Conservation (phyloP, 345 rosid species). For the Anacardium occidentale region DNA sequence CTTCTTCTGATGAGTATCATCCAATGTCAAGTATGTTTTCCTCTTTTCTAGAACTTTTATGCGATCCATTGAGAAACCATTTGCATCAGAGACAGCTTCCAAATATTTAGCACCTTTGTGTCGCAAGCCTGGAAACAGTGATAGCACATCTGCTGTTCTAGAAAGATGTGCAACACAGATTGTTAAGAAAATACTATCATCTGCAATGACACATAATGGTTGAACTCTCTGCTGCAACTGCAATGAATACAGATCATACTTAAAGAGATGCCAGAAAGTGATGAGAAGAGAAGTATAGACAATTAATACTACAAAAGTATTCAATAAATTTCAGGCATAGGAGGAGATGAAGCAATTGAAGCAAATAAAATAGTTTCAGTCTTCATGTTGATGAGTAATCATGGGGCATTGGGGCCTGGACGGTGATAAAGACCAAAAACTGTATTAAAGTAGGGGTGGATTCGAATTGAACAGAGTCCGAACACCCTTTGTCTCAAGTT, state of each 20-base stretch:
- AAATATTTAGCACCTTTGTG: slow-evolving; percentile 58
- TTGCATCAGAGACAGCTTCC: slow-evolving; percentile 57
- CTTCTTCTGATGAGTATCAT: slow-evolving; percentile 50
- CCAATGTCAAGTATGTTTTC: slow-evolving; percentile 42
- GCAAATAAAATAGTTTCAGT: too few relatives aligned
- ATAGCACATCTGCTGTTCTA: slow-evolving; percentile 46
- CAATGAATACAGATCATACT: slow-evolving; percentile 18
- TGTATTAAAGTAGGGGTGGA: too few relatives aligned
- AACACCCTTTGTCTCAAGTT: too few relatives aligned
- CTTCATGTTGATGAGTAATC: background rate
- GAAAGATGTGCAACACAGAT: slow-evolving; percentile 56
- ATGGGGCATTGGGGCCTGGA: background rate
- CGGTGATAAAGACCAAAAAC: background rate
- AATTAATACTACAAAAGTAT: background rate
- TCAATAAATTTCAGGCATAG: background rate
- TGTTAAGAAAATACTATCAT: slow-evolving; percentile 78
- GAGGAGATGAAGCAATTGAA: too few relatives aligned
- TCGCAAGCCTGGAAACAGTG: slow-evolving; percentile 73
- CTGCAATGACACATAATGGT: slow-evolving; percentile 63
- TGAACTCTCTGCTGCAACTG: slow-evolving; percentile 65
- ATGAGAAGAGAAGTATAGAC: background rate
- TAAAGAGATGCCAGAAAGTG: background rate
- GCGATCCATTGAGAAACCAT: slow-evolving; percentile 55
- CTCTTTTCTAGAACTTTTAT: slow-evolving; percentile 47
- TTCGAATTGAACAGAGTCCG: too few relatives aligned